Base-by-base conservation (phyloP, 108 stramenopile species). In the Asterionellopsis glacialis region DNA sequence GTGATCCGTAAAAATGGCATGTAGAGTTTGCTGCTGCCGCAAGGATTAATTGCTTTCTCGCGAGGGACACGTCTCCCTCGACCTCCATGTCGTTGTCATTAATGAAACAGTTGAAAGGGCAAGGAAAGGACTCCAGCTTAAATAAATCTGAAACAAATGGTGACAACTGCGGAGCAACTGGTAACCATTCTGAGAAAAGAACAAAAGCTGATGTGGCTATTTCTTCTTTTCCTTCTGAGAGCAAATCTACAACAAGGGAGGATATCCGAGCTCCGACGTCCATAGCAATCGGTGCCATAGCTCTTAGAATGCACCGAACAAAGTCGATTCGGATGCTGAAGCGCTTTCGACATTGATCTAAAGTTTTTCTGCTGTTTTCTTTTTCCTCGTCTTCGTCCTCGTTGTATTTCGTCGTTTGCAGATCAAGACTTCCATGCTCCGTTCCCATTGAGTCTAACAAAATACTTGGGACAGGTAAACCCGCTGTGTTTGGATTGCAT, bases 161-260 rank as follows among this genome's bases (percentile, higher is more conserved):
- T 21, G 76, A 69, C 52, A 90, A 42, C 51, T 91, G 89, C 19
- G 93, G 89, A 45, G 93, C 93, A 18, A 90, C 44, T 3, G 83
- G 81, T 26, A 91, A 53, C 93, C 93, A 94, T 51, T 68, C 70
- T 18, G 84, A 79, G 60, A 87, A 75, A 23, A 94, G 56, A 23
- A 83, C 55, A 44, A 74, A 84, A 41, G 58, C 28, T 18, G 41
- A 33, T 50, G 18, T 51, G 18, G 18, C 18, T 43, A 41, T 47
- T 45, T 40, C 49, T 54, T 13, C 19, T 48, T 48, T 25, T 19
- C 45, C 51, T 41, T 51, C 58, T 4, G 27, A 11, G 41, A 58
- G 57, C 9, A 41, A 52, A 52, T 73, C 45, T 27, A 75, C 41
- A 1, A 69, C 67, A 54, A 40, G 51, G 11, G 69, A 69, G 26